Base-by-base conservation (phyloP, 2,329 filamentous ascomycete genomes). In the Paecilomyces niveus region DNA sequence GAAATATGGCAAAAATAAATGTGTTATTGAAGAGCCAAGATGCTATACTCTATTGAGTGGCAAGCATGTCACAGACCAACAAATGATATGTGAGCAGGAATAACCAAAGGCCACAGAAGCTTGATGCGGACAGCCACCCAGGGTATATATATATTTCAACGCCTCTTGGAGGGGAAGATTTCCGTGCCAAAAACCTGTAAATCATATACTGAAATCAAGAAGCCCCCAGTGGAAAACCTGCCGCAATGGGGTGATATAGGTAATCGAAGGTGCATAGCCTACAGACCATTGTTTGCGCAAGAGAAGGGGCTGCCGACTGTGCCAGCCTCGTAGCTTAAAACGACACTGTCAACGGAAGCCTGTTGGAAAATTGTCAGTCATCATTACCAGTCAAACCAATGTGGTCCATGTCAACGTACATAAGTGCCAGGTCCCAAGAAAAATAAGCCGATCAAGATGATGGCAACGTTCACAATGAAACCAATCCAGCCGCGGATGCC, bases 381-480 rank as follows among this genome's bases (percentile, higher is more conserved):
- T 51, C 26, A 45, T 10, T 21, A 26, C 21, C 13, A 31, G 56
- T 90, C 56, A 88, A 69, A 0, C 31, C 26, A 29, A 39, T 13
- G 54, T 58, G 24, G 54, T 21, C 45, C 2, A 29, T 56, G 26
- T 56, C 18, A 21, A 72, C 77, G 76, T 64, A 79, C 77, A 65
- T 96, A 96, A 2, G 92, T 97, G 39, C 92, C 92, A 0, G 82
- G 89, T 0, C 82, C 86, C 54, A 97, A 75, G 78, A 96, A 95
- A 64, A 92, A 85, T n/a, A 95, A 56, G 0, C 92, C 92, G 18
- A 89, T 84, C 1, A 81, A 29, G 59, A 94, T 92, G 59, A 96
- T 84, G 62, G 85, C 65, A 15, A 90, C 69, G 68, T 96, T 97
- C 56, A 94, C 72, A 0, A 75, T 62, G 32, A 73, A 70, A 4